A percentile compares a stretch with the other conserved stretches of the same genome.
Conservation (phyloP, 2,329 filamentous ascomycete species). For the Bipolaris zeicola region DNA sequence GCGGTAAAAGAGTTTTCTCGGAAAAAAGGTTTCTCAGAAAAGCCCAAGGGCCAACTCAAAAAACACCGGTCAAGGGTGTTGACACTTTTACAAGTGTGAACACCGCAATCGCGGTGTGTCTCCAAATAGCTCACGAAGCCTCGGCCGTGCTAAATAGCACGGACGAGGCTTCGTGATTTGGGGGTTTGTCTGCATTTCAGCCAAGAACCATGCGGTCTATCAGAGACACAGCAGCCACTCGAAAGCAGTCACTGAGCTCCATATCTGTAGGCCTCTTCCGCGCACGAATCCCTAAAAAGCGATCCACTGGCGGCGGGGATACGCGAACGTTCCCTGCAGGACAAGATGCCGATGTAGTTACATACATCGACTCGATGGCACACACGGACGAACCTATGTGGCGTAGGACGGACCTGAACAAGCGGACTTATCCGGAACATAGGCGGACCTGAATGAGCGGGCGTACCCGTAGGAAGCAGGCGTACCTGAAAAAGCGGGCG, state of each 20-base stretch:
- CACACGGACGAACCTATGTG: background rate
- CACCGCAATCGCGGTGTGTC: too few species aligned
- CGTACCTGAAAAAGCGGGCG: constrained; percentile 18
- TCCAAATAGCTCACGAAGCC: background rate
- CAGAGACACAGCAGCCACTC: constrained; percentile 19
- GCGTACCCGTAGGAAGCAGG: constrained; percentile 11
- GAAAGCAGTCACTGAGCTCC: constrained; percentile 14
- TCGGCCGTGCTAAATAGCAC: background rate
- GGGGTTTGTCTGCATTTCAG: constrained; percentile 29
- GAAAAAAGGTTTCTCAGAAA: background rate
- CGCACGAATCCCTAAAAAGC: constrained; percentile 25
- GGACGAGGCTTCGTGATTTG: background rate
- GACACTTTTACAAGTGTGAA: background rate
- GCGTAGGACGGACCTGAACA: constrained; percentile 5
- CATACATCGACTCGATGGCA: background rate
- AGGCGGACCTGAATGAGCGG: constrained; percentile 10
- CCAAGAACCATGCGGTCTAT: constrained; percentile 38
- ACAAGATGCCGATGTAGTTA: constrained; percentile 13
- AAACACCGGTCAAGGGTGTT: background rate
- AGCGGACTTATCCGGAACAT: constrained; percentile 10
- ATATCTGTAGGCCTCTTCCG: constrained; percentile 41
- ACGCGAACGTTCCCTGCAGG: constrained; percentile 26
- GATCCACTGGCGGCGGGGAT: constrained; percentile 28
- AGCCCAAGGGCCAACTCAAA: background rate
- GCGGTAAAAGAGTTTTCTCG: background rate